Evolutionary conservation across 2,329 filamentous ascomycete genomes (phyloP), one percentile per base, ranked within the genome.

Genomic region (Coniochaeta sp.): DNA sequence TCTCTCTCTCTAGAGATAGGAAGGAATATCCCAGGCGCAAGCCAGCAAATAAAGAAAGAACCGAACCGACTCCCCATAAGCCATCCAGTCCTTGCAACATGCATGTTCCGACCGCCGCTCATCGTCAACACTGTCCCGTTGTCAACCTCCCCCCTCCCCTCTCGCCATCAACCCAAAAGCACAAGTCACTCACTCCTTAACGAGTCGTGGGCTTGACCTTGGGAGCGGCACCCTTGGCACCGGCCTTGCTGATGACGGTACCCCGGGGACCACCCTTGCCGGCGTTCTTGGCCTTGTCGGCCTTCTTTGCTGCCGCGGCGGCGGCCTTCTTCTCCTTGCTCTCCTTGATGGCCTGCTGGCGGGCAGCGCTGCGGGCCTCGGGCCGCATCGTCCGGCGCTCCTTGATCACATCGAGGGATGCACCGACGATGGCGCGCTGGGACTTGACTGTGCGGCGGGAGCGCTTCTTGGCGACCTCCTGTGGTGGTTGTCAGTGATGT

Each of bases 401-500:
- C 89, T 97, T 98, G 88, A 99, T 98, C 76, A 98, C 92, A 78
- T 99, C 95, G 80, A 99, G 93, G 67, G 95, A 97, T 71, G 95
- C 95, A 87, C 95, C 95, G 72, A 99, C 95, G 80, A 99, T 96
- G 77, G 89, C 93, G 85, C 95, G 93, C 88, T 99, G 95, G 79
- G 90, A 80, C 90, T 99, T 99, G 83, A 99, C 91, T 75, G 91
- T 91, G 77, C 92, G 91, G 85, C 95, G 95, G 70, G 92, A 92
- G 77, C 95, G 93, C 89, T 98, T 98, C 90, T 99, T 99, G 85
- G 93, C 92, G 76, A 96, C 89, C 87, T 99, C 95, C 95, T 99
- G 79, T 85, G 74, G 62, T 67, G 65, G 69, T 82, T 69, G 82
- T 78, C 63, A 66, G 58, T 28, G 40, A 47, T 57, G 19, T n/a